Percentiles rank a stretch among this genome's conserved stretches.
These are phyloP conservation scores for sorghum (Sorghum bicolor) DNA, from an alignment of 176 grass and related monocot genomes.

Conservation along the genomic window DNA sequence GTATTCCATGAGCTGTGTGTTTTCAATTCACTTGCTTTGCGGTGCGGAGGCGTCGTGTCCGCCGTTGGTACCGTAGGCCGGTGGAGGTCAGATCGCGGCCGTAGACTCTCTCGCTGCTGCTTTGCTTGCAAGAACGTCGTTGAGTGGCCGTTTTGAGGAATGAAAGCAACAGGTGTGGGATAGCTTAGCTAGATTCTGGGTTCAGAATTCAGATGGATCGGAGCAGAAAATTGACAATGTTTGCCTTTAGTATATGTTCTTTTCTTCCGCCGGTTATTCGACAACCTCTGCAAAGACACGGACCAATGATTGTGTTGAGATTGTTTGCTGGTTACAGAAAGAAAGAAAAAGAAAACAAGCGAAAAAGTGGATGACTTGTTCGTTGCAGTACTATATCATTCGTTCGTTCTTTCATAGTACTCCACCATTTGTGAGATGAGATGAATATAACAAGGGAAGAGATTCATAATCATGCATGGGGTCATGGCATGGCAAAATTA, in stretches of 20 bases:
- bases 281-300: background rate
- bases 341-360: background rate
- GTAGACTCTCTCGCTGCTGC: background rate
- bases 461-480: background rate
- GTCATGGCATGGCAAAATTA: no score
- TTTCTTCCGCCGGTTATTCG: background rate
- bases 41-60: background rate
- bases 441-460: background rate
- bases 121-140: background rate
- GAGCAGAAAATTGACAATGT: background rate
- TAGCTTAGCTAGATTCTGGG: background rate
- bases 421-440: no score
- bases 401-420: no score
- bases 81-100: background rate
- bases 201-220: background rate
- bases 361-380: background rate
- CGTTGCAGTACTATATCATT: background rate
- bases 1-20: background rate
- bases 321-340: background rate
- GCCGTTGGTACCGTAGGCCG: background rate
- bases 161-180: background rate
- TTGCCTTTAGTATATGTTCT: conserved; percentile 17
- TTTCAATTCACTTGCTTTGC: background rate
- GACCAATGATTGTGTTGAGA: background rate
- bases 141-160: background rate